Evolutionary conservation across 2,329 filamentous ascomycete species (phyloP), one percentile per base, ranked within the genome.

Genomic region (Colletotrichum simmondsii): DNA sequence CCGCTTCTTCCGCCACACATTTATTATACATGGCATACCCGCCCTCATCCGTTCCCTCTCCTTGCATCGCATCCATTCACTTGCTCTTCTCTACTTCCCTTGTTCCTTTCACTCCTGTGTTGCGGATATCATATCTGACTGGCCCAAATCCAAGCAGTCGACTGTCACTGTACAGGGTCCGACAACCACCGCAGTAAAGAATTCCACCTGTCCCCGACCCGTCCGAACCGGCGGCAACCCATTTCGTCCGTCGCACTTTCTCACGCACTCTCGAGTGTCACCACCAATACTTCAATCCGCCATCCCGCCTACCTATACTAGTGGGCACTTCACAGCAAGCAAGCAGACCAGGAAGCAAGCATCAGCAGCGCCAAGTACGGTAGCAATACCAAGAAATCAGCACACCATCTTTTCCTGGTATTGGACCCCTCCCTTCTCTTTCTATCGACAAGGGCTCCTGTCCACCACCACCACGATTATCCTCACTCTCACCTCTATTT

Each of bases 1-100:
- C 77, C 77, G 75, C 75, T 67, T 60, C 67, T 73, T 75, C 77
- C 77, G 77, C 68, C 65, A 49, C 53, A 24, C 58, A 63, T 62
- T 37, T 72, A 24, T 62, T 64, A 52, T 42, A 60, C 63, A 32
- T 71, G 32, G 42, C 42, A 26, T n/a, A 46, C 42, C 52, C 26
- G 65, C 58, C 26, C 22, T 58, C 19, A 49, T 57, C 53, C 56
- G 14, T 46, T 53, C 26, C 53, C 37, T 26, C 22, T 24, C 53
- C 14, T 56, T 26, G 53, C 26, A 26, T 56, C 22, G 53, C 53
- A 7, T 28, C 53, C 22, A 56, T 28, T 32, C 42, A 32, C 14
- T n/a, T 28, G 28, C 19, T 46, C 35, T 53, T 32, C 65, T 42
- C 37, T 61, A 19, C 32, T 49, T 64, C 60, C 37, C 42, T 69